Percentiles rank a stretch among this genome's conserved stretches.
phyloP scores from a whole-genome alignment of 176 grass and related monocot genomes.

The Paspalum vaginatum region DNA sequence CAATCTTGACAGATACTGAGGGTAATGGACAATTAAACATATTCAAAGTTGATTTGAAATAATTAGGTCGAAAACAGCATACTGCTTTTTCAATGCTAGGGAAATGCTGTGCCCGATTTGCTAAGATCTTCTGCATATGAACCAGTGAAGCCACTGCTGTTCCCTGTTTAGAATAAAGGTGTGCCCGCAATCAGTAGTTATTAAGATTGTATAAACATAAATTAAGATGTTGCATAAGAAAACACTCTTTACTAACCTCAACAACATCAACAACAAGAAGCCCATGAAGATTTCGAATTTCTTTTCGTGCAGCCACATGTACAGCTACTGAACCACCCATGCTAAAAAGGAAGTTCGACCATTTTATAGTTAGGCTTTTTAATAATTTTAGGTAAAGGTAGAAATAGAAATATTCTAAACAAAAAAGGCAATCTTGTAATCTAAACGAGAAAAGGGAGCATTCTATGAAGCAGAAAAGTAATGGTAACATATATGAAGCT shows the following conservation, averaged over 20 bases:
- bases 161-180: slow-evolving; percentile 55
- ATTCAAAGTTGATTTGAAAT: slow-evolving; percentile 36
- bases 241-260: slow-evolving; percentile 70
- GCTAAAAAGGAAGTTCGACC: slow-evolving; percentile 43
- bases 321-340: slow-evolving; percentile 97
- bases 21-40: neutral
- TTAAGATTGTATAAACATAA: slow-evolving; percentile 7
- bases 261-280: slow-evolving; percentile 97
- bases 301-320: slow-evolving; percentile 85
- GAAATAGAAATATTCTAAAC: neutral
- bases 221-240: neutral
- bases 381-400: slow-evolving; percentile 6
- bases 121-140: slow-evolving; percentile 98
- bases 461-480: slow-evolving; percentile 8
- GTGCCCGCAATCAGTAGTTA: slow-evolving; percentile 28
- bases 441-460: neutral
- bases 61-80: slow-evolving; percentile 43
- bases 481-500: slow-evolving; percentile 1
- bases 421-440: slow-evolving; percentile 14
- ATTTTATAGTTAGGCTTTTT: slow-evolving; percentile 1
- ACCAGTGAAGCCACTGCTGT: slow-evolving; percentile 92
- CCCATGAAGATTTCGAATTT: slow-evolving; percentile 69
- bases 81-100: slow-evolving; percentile 88
- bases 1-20: neutral
- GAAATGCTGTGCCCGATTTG: slow-evolving; percentile 78